Evolutionary conservation across 805 yeast species (phyloP), one percentile per base, ranked within the genome.

Genomic region (Ogataea wickerhamii): DNA sequence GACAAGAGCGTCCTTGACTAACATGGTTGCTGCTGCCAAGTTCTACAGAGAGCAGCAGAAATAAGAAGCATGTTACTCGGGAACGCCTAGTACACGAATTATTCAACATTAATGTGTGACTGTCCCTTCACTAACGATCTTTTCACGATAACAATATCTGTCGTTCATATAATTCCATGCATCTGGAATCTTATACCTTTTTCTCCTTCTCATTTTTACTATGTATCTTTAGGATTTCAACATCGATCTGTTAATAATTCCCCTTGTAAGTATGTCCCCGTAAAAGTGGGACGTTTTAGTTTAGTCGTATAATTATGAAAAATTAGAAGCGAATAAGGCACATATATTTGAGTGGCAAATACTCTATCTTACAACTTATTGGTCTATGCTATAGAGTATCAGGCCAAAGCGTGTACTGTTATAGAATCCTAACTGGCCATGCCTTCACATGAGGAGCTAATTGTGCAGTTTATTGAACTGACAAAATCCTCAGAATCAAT

Each of bases 21-120:
- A 93, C 76, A 93, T 93, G 98, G 98, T 93, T 67, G 93, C 85
- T 56, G 98, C 98, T 64, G 98, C 98, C 64, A 91, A 93, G 80
- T 79, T 78, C 73, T 91, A 76, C 95, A 86, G 94, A 68, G 60
- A 53, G 47, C 51, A 60, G 55, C 49, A 45, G 41, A 41, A 45
- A 42, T 37, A 47, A 60, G 47, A 55, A 55, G 39, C 20, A 16
- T 21, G 29, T 36, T 32, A 25, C 28, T 20, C 28, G 28, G 34
- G 36, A 21, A 18, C 34, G 37, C 42, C 44, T 31, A 38, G 36
- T 38, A 37, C 35, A 38, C 41, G 66, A 61, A 59, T 57, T 57
- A 62, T 60, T 61, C 67, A 63, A 61, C 67, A 63, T 61, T 55
- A 60, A 62, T 62, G 66, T 49, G 41, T 41, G 38, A 37, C 41